Conservation (phyloP, 805 yeast genomes). For the Candida ovalis region DNA sequence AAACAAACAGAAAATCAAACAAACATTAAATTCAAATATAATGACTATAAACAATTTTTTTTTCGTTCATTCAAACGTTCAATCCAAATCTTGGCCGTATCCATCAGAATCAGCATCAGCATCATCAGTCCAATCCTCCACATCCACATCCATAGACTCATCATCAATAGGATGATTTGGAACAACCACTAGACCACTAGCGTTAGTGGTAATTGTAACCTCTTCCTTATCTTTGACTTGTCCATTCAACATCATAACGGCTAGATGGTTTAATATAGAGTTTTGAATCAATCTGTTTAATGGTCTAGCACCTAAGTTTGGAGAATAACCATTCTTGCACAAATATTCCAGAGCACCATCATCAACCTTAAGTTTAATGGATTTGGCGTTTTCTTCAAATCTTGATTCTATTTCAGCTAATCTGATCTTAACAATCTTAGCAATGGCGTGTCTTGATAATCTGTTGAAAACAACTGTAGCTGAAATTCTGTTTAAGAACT, state of each 20-base stretch:
- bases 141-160: slow-evolving; percentile 50
- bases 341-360: slow-evolving; percentile 77
- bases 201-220: slow-evolving; percentile 57
- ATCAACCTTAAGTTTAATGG: slow-evolving; percentile 66
- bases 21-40: neutral
- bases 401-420: slow-evolving; percentile 80
- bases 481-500: slow-evolving; percentile 92
- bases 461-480: slow-evolving; percentile 92
- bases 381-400: slow-evolving; percentile 80
- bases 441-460: slow-evolving; percentile 84
- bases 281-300: slow-evolving; percentile 87
- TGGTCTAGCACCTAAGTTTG: slow-evolving; percentile 96
- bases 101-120: slow-evolving; percentile 54
- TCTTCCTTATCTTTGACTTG: slow-evolving; percentile 85
- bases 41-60: neutral
- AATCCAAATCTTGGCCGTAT: slow-evolving; percentile 15
- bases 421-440: slow-evolving; percentile 86
- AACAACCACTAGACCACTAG: slow-evolving; percentile 68
- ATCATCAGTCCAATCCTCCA: slow-evolving; percentile 59
- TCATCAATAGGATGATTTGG: slow-evolving; percentile 77
- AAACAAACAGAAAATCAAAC: neutral
- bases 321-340: slow-evolving; percentile 82
- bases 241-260: slow-evolving; percentile 82
- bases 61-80: slow-evolving; percentile 16
- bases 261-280: slow-evolving; percentile 83